Evolutionary conservation across 148 eudicot species (phyloP).

Genomic region (Vaccinium corymbosum): DNA sequence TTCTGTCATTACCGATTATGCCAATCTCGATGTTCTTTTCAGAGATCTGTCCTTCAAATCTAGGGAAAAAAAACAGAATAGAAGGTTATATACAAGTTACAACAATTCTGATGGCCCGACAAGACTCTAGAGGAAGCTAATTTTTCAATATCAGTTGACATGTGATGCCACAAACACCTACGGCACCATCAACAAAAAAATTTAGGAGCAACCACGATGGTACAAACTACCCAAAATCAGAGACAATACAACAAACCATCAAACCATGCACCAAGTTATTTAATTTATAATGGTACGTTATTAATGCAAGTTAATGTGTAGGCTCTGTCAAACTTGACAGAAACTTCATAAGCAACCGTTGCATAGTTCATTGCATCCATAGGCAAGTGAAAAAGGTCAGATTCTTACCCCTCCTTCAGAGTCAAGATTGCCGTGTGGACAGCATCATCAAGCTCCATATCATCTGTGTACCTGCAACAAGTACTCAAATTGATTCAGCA

Average conservation of each 20-base stretch:
- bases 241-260: not conserved
- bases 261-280: not conserved
- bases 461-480: constrained; percentile 81
- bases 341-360: constrained; percentile 1
- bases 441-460: constrained; percentile 99
- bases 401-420: constrained; percentile 88
- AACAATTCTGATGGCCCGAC: not conserved
- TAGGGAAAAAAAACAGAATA: constrained; percentile 18
- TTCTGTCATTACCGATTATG: constrained; percentile 69
- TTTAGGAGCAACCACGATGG: not conserved
- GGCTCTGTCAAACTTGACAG: not conserved
- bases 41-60: constrained; percentile 96
- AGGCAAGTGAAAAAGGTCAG: not conserved
- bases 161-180: not conserved
- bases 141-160: not conserved
- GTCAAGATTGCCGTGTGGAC: constrained; percentile 97
- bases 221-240: not conserved
- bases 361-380: not conserved
- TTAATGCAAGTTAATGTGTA: not conserved
- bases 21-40: constrained; percentile 95
- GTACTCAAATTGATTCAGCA: not conserved
- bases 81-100: not conserved
- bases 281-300: not conserved
- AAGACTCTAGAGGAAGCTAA: not conserved
- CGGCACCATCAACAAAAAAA: not conserved